These are phyloP conservation scores for Kandelia obovata DNA, from an alignment of 345 rosid species.

Conservation along the genomic window DNA sequence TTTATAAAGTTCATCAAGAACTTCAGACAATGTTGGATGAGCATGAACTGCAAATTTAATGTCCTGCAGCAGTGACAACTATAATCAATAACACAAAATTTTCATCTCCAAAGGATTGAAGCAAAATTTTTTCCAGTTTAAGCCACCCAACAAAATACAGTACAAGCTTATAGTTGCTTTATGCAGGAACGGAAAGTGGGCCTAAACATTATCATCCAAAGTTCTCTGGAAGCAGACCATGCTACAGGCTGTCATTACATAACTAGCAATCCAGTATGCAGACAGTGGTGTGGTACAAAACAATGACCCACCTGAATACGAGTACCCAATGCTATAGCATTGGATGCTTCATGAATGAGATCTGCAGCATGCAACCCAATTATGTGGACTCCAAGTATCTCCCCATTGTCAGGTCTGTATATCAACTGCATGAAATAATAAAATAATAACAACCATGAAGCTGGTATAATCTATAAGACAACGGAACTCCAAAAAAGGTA, in stretches of 20 bases:
- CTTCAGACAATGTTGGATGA: slow-evolving; percentile 97
- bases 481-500: background rate
- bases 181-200: background rate
- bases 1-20: slow-evolving; percentile 91
- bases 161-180: background rate
- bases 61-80: slow-evolving; percentile 49
- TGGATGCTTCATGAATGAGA: slow-evolving; percentile 99
- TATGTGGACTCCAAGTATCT: slow-evolving; percentile 95
- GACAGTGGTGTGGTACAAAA: slow-evolving; percentile 1
- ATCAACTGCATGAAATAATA: slow-evolving; percentile 58
- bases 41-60: slow-evolving; percentile 93
- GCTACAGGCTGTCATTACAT: background rate
- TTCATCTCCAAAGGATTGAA: background rate
- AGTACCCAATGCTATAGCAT: slow-evolving; percentile 90
- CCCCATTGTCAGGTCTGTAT: slow-evolving; percentile 95
- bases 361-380: slow-evolving; percentile 98
- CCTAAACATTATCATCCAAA: background rate
- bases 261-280: background rate
- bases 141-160: background rate
- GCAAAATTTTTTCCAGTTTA: background rate
- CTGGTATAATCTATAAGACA: background rate
- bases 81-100: background rate
- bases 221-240: background rate
- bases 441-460: background rate
- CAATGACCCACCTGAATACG: slow-evolving; percentile 55